Evolutionary conservation across 305 asterid species (phyloP).

Genomic region (Fraxinus greggii): DNA sequence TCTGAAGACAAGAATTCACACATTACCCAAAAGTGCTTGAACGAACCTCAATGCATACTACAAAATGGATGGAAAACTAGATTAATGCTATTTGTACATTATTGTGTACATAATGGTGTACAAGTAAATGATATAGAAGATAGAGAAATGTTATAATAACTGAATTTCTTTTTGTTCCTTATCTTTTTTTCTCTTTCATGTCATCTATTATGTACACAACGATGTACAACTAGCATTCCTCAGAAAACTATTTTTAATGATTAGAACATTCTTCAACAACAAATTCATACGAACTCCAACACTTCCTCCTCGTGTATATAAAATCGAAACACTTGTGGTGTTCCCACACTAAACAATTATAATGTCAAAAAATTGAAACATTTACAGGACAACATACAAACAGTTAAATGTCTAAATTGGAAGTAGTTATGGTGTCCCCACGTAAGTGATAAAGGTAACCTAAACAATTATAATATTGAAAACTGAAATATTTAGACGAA

Average conservation of each 20-base stretch:
- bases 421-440: neutral
- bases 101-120: no score
- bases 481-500: neutral
- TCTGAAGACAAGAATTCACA: slow-evolving; percentile 33
- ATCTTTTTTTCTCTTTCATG: no score
- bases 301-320: neutral
- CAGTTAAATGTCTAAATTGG: neutral
- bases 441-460: neutral
- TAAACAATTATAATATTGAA: neutral
- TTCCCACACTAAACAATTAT: neutral
- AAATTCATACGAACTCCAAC: neutral
- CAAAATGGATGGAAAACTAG: neutral
- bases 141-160: no score
- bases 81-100: no score
- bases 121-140: no score
- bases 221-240: no score
- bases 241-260: neutral
- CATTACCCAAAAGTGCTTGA: neutral
- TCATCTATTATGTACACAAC: no score
- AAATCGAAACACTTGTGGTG: neutral
- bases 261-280: neutral
- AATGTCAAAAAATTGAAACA: neutral
- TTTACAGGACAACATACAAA: neutral
- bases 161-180: no score
- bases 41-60: neutral